Evolutionary conservation across 352 stramenopile species (phyloP).

Genomic region (Pelagophyceae sp.): DNA sequence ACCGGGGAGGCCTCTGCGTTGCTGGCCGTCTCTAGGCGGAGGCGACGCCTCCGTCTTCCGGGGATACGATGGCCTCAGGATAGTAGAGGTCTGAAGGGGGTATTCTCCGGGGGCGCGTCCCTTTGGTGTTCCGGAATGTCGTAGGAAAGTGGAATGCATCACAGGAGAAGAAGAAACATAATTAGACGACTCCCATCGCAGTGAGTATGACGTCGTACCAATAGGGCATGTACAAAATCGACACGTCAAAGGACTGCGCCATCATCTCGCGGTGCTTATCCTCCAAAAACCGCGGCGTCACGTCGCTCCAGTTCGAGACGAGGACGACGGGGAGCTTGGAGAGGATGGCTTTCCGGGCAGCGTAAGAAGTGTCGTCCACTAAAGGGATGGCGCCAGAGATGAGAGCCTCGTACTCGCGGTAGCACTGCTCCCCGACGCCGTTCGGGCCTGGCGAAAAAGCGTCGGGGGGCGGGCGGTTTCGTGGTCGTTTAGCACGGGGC

Average conservation of each 20-base stretch:
- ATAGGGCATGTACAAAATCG: not conserved
- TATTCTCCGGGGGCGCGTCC: too few relatives aligned
- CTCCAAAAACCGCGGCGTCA: not conserved
- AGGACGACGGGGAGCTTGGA: not conserved
- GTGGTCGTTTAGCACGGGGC: too few relatives aligned
- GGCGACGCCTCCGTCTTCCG: too few relatives aligned
- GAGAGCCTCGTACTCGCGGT: conserved; percentile 21
- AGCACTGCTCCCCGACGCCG: conserved; percentile 19
- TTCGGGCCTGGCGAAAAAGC: too few relatives aligned
- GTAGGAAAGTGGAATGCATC: too few relatives aligned
- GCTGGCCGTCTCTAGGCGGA: too few relatives aligned
- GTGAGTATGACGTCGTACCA: conserved; percentile 13
- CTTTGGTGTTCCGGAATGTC: too few relatives aligned
- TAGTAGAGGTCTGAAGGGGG: too few relatives aligned
- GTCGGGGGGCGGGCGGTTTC: too few relatives aligned
- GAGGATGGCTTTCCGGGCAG: not conserved
- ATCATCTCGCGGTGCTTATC: not conserved
- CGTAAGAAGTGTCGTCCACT: conserved; percentile 4
- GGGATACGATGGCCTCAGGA: too few relatives aligned
- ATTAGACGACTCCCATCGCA: not conserved
- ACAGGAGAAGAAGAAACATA: too few relatives aligned
- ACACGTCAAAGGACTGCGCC: not conserved
- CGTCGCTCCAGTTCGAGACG: conserved; percentile 2
- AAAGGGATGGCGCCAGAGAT: not conserved
- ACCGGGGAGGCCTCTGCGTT: too few relatives aligned